Percentiles rank a stretch among this genome's conserved stretches.
Evolutionary conservation across 306 rosid genomes (phyloP).

Genomic region (Rosa lucieae): DNA sequence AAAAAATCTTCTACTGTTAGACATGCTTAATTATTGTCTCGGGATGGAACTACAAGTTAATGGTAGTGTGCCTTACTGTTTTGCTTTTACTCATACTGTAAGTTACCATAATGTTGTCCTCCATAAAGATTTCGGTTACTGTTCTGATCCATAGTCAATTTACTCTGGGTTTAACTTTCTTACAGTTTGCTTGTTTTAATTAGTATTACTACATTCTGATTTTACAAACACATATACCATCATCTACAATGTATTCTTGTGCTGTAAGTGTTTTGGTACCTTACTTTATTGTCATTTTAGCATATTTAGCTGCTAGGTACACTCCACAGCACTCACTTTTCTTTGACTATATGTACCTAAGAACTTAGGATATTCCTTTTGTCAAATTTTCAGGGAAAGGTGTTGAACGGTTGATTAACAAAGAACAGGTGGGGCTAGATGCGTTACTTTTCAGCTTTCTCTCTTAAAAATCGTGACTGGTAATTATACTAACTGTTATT

Average conservation of each 20-base stretch:
- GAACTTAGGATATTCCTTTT: slow-evolving; percentile 33
- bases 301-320: slow-evolving; percentile 4
- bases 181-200: not conserved
- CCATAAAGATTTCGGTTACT: not conserved
- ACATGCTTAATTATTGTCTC: not conserved
- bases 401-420: slow-evolving; percentile 58
- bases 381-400: slow-evolving; percentile 69
- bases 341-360: slow-evolving; percentile 8
- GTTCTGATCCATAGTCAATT: not conserved
- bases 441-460: slow-evolving; percentile 23
- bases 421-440: slow-evolving; percentile 58
- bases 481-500: slow-evolving; percentile 23
- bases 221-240: not conserved
- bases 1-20: not conserved
- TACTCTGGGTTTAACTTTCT: not conserved
- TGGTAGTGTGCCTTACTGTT: not conserved
- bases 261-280: not conserved
- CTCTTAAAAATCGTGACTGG: slow-evolving; percentile 26
- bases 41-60: not conserved
- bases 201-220: not conserved
- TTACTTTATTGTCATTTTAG: not conserved
- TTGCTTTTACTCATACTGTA: not conserved
- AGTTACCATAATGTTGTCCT: not conserved
- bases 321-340: not conserved
- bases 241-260: not conserved